A percentile compares a stretch with the other conserved stretches of the same genome.
These are phyloP conservation scores for Raffaelea deltoideospora DNA, from an alignment of 2,329 filamentous ascomycete genomes.

Conservation along the genomic window DNA sequence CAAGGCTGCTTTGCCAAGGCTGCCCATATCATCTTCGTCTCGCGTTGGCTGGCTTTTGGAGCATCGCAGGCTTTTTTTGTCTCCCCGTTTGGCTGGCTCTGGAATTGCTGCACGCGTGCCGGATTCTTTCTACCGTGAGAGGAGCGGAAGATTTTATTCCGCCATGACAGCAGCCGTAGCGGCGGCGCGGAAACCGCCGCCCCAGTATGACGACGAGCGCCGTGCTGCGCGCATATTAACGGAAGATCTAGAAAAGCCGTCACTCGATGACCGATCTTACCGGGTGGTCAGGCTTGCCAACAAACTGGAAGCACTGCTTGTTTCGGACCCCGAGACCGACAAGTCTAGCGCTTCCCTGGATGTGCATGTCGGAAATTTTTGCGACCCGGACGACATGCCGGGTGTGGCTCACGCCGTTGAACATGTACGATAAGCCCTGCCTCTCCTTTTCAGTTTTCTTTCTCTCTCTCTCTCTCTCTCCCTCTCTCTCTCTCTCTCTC, in stretches of 20 bases:
- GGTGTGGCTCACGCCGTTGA: slow-evolving; percentile 94
- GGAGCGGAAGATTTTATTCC: neutral
- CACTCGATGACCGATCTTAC: slow-evolving; percentile 75
- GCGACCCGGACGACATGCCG: slow-evolving; percentile 78
- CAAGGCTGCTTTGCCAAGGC: no score
- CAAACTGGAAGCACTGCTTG: slow-evolving; percentile 76
- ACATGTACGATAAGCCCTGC: slow-evolving; percentile 38
- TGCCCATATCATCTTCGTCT: no score
- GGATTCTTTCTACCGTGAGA: no score
- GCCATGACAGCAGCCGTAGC: neutral
- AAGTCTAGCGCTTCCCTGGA: slow-evolving; percentile 93
- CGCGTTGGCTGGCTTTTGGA: no score
- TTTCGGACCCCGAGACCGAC: slow-evolving; percentile 89
- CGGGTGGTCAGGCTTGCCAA: slow-evolving; percentile 76
- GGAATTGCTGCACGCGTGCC: no score
- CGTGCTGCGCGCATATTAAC: slow-evolving; percentile 31
- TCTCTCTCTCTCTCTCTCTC: slow-evolving; percentile 2
- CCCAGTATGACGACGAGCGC: neutral
- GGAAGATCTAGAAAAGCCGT: slow-evolving; percentile 65
- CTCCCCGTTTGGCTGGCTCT: no score
- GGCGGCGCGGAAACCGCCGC: neutral
- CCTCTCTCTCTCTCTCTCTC: no score
- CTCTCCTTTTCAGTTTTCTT: neutral
- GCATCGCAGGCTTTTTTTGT: no score
- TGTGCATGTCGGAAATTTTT: slow-evolving; percentile 92